Conservation (phyloP, 2,329 filamentous ascomycete genomes). For the Paraphoma sp. region DNA sequence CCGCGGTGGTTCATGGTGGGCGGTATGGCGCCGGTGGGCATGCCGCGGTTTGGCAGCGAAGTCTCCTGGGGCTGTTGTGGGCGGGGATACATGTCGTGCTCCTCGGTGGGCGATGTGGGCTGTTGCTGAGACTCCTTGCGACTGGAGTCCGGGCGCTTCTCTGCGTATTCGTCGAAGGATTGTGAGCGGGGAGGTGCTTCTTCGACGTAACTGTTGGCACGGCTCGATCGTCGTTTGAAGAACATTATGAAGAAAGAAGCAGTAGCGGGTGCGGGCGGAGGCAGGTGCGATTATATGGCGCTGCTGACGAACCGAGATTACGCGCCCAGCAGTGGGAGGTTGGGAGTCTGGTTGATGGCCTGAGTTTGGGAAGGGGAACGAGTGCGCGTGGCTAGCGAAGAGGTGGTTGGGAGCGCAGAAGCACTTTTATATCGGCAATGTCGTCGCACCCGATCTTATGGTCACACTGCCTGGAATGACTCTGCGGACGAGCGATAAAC, state of each 20-base stretch:
- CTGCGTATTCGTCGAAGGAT: constrained; percentile 49
- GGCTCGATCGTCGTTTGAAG: constrained; percentile 58
- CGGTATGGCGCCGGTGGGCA: constrained; percentile 25
- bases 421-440: background rate
- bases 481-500: background rate
- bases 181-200: constrained; percentile 50
- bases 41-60: constrained; percentile 26
- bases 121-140: constrained; percentile 44
- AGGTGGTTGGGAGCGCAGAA: constrained; percentile 22
- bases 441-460: background rate
- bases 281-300: constrained; percentile 32
- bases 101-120: constrained; percentile 34
- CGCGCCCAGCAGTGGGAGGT: constrained; percentile 21
- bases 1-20: constrained; percentile 30
- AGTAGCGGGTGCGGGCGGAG: constrained; percentile 22
- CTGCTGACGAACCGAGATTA: constrained; percentile 20
- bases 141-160: constrained; percentile 49
- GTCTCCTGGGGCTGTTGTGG: constrained; percentile 50
- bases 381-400: constrained; percentile 22
- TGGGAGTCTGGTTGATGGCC: constrained; percentile 13
- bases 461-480: background rate
- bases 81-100: constrained; percentile 55
- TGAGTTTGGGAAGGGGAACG: constrained; percentile 14
- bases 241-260: constrained; percentile 49
- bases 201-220: constrained; percentile 58